Evolutionary conservation across 805 yeast species (phyloP).

Genomic region (Starmerella vaccinii): DNA sequence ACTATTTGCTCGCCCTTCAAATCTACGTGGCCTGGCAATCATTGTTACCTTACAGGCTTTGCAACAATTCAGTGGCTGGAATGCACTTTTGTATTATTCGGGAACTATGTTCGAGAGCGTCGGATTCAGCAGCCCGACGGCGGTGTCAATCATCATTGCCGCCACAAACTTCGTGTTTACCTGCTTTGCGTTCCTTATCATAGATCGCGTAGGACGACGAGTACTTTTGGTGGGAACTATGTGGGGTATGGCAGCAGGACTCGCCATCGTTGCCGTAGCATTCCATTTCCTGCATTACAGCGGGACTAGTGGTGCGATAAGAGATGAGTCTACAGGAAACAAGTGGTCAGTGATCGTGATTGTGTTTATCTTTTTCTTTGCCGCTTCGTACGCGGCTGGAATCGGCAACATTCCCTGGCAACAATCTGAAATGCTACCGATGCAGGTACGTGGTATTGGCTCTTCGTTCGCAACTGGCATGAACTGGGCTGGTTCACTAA

Average conservation of each 20-base stretch:
- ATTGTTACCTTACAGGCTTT: conserved; percentile 93
- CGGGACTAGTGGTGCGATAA: conserved; percentile 38
- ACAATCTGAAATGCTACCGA: conserved; percentile 90
- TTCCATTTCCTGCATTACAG: conserved; percentile 72
- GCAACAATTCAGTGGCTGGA: conserved; percentile 95
- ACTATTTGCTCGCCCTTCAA: conserved; percentile 38
- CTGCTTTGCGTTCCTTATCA: conserved; percentile 69
- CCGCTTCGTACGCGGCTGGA: conserved; percentile 86
- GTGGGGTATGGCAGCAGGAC: conserved; percentile 72
- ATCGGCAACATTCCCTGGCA: conserved; percentile 99
- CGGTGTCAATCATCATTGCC: conserved; percentile 85
- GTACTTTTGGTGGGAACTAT: conserved; percentile 65
- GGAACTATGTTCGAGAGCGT: conserved; percentile 85
- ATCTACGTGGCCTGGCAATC: conserved; percentile 77
- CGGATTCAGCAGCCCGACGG: conserved; percentile 83
- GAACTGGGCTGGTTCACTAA: conserved; percentile 91
- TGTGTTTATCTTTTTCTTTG: conserved; percentile 73
- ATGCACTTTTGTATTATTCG: conserved; percentile 90
- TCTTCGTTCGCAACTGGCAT: conserved; percentile 83
- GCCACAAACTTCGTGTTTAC: conserved; percentile 92
- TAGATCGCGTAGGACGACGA: conserved; percentile 84
- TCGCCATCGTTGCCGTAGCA: conserved; percentile 76
- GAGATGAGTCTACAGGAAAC: conserved; percentile 9
- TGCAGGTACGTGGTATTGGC: conserved; percentile 86
- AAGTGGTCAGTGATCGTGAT: conserved; percentile 83